Evolutionary conservation across 495 filamentous ascomycete species (phyloP), one percentile per base, ranked within the genome.

Genomic region (Bombardia bombarda): DNA sequence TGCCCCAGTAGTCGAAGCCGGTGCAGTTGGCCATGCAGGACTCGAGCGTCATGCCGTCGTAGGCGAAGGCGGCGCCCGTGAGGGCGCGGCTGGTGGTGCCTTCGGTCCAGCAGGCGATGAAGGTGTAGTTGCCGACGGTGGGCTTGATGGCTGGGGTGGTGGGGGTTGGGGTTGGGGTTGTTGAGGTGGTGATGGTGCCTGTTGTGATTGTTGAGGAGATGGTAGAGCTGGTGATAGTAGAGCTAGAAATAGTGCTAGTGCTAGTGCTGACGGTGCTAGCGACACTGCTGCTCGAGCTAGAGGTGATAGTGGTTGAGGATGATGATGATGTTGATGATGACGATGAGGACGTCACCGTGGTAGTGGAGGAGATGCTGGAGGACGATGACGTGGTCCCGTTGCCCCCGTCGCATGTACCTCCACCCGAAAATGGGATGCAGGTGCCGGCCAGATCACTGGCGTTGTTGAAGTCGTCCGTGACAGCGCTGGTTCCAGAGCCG

Each of bases 41-140:
- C 50, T 75, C 70, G 7, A 74, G 49, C 2, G 70, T 74, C 72
- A 75, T 74, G 7, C 50, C 51, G 49, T 75, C 66, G 41, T 67
- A 67, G n/a, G 65, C 65, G 19, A 63, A 67, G 7, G 54, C 38
- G 4, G 57, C 56, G 12, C 46, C 63, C 21, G 43, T 28, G 1
- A 74, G 58, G 23, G 70, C 69, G 14, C 70, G 60, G 8, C 40
- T 51, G 32, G 63, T 63, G 14, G 56, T 54, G 7, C 63, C 61
- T 47, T 77, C 74, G 32, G 63, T 72, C 46, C 61, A 67, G 53
- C 74, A 77, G 43, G 61, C 58, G 23, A 65, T 56, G 18, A 67
- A 60, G 9, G 25, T 45, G 37, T 70, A 76, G 7, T 56, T 63
- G 1, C 67, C 70, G 10, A 73, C 55, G 1, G 42, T 46, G 10